Evolutionary conservation across 2,329 filamentous ascomycete genomes (phyloP), one percentile per base, ranked within the genome.

Genomic region (Bipolaris victoriae): DNA sequence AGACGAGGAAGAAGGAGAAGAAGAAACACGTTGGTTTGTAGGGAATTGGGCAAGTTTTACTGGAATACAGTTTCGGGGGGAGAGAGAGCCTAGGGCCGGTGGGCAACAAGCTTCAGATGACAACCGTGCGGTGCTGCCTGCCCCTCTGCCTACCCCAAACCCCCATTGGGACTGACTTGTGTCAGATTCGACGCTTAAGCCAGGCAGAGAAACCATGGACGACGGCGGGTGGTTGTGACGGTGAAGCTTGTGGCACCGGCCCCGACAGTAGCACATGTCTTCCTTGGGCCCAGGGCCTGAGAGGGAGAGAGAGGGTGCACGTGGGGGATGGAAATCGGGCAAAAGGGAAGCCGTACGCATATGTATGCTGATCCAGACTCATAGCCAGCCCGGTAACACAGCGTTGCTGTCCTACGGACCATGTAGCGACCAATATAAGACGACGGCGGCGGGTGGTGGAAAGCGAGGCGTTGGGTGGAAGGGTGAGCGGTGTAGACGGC

Each of bases 301-400:
- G 22, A 49, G n/a, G 26, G 16, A 49, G n/a, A 31, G n/a, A 31
- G 44, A 49, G 49, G 53, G 49, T 61, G 54, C 46, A 56, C 52
- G 67, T 58, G 29, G 29, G 29, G 29, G 29, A 31, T 31, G 10
- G 10, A 10, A 31, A 31, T 13, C 10, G 10, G 60, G 49, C 57
- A 59, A 61, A 67, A 68, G 35, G 60, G 61, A 64, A 62, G 45
- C 45, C 74, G 54, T 78, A 78, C 76, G 75, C 76, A 76, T 76
- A 72, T 67, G 73, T 74, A 41, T 75, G 70, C 61, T 76, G 74
- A 69, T 76, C 75, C 71, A 76, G 62, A 74, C 70, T 77, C 76
- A 78, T 78, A 75, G 70, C 75, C 74, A 67, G 63, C 62, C 65
- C 59, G 59, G 61, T 73, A 62, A 66, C 62, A 70, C 65, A 60